Conservation (phyloP, 257 asterid genomes). For the Capsicum baccatum region DNA sequence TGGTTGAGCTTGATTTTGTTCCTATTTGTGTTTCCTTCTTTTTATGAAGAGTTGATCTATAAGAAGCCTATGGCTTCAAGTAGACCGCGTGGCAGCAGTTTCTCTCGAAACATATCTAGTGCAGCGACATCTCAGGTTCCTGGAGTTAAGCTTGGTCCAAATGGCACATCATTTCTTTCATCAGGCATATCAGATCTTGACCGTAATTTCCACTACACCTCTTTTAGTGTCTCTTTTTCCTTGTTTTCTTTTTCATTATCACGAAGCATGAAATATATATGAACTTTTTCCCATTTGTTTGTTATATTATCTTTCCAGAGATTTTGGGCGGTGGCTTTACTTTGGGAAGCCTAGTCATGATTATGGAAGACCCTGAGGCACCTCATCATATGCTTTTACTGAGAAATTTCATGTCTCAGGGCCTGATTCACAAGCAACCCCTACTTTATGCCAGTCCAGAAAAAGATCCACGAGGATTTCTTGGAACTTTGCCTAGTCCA, state of each 20-base stretch:
- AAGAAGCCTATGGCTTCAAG: conserved; percentile 58
- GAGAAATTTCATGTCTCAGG: conserved; percentile 99
- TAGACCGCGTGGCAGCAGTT: conserved; percentile 74
- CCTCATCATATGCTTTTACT: conserved; percentile 97
- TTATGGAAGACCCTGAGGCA: conserved; percentile 95
- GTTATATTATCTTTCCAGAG: conserved; percentile 46
- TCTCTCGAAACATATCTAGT: conserved; percentile 72
- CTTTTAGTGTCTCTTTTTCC: neutral
- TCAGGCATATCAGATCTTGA: conserved; percentile 92
- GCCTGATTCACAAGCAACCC: conserved; percentile 81
- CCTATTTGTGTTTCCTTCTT: conserved; percentile 15
- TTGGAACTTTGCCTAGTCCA: conserved; percentile 85
- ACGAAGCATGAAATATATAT: neutral
- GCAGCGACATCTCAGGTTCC: conserved; percentile 62
- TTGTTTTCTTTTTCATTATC: neutral
- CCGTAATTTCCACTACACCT: conserved; percentile 55
- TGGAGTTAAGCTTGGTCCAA: conserved; percentile 91
- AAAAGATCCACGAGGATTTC: conserved; percentile 86
- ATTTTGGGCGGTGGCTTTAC: conserved; percentile 94
- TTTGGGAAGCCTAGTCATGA: conserved; percentile 85
- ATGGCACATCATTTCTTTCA: conserved; percentile 80
- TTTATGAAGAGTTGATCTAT: conserved; percentile 28
- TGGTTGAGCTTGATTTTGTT: neutral
- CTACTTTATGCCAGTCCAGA: conserved; percentile 91
- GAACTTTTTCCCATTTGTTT: neutral